Evolutionary conservation across 169 alveolate species (phyloP), one percentile per base, ranked within the genome.

Genomic region (Plasmodium sp.): DNA sequence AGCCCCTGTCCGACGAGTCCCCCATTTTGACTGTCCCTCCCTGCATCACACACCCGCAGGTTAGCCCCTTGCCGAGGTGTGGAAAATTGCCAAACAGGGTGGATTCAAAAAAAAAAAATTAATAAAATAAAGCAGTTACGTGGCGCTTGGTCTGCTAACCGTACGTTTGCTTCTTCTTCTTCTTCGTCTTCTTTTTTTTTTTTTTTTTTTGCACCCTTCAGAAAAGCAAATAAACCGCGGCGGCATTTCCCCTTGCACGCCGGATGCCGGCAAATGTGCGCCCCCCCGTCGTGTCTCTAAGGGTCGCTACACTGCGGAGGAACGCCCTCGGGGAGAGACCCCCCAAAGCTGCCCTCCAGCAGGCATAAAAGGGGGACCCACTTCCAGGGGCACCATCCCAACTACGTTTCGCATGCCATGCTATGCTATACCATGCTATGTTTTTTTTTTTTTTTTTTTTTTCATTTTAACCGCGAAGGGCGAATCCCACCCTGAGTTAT

Each of bases 51-150:
- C 54, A 45, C 4, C 5, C 1, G 16, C 0, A 45, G 54, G 6
- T 45, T 45, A 16, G 12, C 54, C 54, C 54, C 16, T 45, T 45
- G 5, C 54, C 54, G 7, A 45, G 54, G 16, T 45, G 51, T 0
- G 51, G 6, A 41, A 6, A 41, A 41, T 10, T 98, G 96, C 98
- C 99, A 97, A 93, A 97, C 99, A 12, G 97, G 92, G 72, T n/a
- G 97, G 84, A 86, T 96, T 96, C 16, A 96, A 94, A 92, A 96
- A 96, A 96, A 96, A 41, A 41, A 41, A 41, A 41, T n/a, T n/a
- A n/a, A n/a, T n/a, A 41, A 41, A 41, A 41, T 41, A 41, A 10
- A 41, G 51, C 51, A 97, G 94, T 97, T 97, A 93, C 97, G 98
- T 93, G 92, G 99, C 99, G 82, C 83, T 51, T 56, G 81, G 45